phyloP scores from a whole-genome alignment of 2,329 filamentous ascomycete genomes.

The Lecanicillium sp. region DNA sequence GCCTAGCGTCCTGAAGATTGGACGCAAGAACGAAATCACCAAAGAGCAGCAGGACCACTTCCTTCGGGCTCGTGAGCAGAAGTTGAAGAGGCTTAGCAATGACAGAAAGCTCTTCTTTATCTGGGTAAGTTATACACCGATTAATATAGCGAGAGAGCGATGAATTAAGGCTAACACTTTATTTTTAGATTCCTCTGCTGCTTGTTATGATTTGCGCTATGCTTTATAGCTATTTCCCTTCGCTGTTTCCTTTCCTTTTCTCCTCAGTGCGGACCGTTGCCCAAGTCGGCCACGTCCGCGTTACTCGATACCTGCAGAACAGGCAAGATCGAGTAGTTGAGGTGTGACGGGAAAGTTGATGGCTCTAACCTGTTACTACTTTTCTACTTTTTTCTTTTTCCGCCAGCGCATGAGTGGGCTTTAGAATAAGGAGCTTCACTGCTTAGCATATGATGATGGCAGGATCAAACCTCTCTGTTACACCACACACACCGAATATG shows the following conservation, averaged over 20 bases:
- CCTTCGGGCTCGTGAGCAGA: constrained; percentile 51
- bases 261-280: constrained; percentile 24
- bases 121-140: no score
- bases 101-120: constrained; percentile 62
- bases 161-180: background rate
- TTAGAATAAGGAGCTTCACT: no score
- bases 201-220: constrained; percentile 40
- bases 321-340: constrained; percentile 18
- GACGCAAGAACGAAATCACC: constrained; percentile 55
- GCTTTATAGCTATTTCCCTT: constrained; percentile 43
- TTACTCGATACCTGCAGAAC: constrained; percentile 17
- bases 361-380: background rate
- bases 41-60: constrained; percentile 59
- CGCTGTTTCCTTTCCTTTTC: constrained; percentile 31
- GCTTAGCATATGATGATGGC: no score
- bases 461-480: no score
- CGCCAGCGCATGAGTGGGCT: no score
- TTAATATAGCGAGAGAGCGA: constrained; percentile 12
- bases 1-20: constrained; percentile 46
- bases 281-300: constrained; percentile 17
- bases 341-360: constrained; percentile 12
- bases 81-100: constrained; percentile 54
- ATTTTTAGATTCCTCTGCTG: constrained; percentile 39
- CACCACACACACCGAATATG: no score
- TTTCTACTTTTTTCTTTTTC: background rate